Evolutionary conservation across 805 yeast species (phyloP).

Genomic region (Pichia exigua): DNA sequence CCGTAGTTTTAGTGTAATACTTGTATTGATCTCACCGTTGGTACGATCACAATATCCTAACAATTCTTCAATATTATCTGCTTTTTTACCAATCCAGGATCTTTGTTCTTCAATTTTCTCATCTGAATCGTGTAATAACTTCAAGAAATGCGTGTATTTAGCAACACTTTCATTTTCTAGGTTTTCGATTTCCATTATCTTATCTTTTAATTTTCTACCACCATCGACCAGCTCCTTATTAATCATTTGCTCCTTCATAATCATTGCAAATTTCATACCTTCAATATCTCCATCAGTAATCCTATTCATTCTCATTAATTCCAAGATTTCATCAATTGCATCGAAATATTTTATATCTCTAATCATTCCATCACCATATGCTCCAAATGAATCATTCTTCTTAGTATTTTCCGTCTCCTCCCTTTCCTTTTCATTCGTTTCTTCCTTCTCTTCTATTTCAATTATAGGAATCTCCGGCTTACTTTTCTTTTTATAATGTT

Average conservation of each 20-base stretch:
- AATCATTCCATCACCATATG: not conserved
- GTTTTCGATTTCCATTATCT: slow-evolving; percentile 23
- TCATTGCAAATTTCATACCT: slow-evolving; percentile 1
- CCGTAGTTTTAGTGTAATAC: slow-evolving; percentile 54
- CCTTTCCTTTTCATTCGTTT: not conserved
- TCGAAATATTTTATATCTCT: slow-evolving; percentile 1
- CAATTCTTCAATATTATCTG: slow-evolving; percentile 48
- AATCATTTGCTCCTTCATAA: slow-evolving; percentile 1
- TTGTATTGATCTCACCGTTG: slow-evolving; percentile 66
- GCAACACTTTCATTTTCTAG: slow-evolving; percentile 24
- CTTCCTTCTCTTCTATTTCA: slow-evolving; percentile 1
- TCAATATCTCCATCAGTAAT: slow-evolving; percentile 1
- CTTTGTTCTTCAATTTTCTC: slow-evolving; percentile 16
- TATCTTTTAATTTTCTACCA: slow-evolving; percentile 14
- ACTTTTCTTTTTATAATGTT: slow-evolving; percentile 18
- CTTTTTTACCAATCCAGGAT: slow-evolving; percentile 16
- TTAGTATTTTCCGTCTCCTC: too few relatives aligned
- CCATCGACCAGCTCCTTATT: not conserved
- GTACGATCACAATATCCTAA: slow-evolving; percentile 59
- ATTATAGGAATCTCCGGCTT: slow-evolving; percentile 4
- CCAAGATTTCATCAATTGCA: slow-evolving; percentile 5
- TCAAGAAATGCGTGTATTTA: slow-evolving; percentile 13
- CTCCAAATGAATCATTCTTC: too few relatives aligned
- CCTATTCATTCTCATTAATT: not conserved
- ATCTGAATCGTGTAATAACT: slow-evolving; percentile 18